These are phyloP conservation scores for Cardamine chenopodiifolia DNA, from an alignment of 345 rosid species.

Conservation along the genomic window DNA sequence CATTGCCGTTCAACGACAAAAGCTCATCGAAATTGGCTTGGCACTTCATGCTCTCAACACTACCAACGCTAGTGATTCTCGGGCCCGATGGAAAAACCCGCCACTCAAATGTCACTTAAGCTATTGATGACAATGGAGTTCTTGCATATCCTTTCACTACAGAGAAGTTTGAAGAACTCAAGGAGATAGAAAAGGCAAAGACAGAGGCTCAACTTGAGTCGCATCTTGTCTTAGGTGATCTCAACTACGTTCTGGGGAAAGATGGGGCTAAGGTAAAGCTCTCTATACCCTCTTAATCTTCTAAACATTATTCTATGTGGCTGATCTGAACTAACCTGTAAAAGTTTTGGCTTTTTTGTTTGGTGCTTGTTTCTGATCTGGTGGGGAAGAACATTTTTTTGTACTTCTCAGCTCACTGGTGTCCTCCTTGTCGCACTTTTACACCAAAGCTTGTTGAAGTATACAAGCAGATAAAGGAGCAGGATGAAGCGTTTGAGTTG, in stretches of 20 bases:
- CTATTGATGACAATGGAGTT: constrained; percentile 61
- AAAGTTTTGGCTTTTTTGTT: constrained; percentile 15
- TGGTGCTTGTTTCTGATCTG: constrained; percentile 61
- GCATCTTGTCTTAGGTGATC: constrained; percentile 59
- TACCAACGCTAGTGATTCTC: constrained; percentile 67
- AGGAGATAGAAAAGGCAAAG: constrained; percentile 55
- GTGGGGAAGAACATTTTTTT: constrained; percentile 69
- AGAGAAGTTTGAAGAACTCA: constrained; percentile 63
- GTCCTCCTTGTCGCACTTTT: constrained; percentile 64
- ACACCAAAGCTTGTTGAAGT: constrained; percentile 61
- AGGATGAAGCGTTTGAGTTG: constrained; percentile 55
- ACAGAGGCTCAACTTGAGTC: constrained; percentile 60
- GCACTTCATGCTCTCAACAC: constrained; percentile 55
- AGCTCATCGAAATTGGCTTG: constrained; percentile 50
- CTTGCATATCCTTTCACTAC: constrained; percentile 72
- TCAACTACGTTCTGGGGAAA: constrained; percentile 60
- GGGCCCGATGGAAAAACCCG: constrained; percentile 74
- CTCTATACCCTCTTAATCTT: not conserved
- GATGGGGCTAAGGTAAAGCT: constrained; percentile 56
- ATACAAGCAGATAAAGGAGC: constrained; percentile 61
- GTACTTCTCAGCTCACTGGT: constrained; percentile 80
- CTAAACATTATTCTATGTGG: not conserved
- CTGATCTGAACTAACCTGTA: not conserved
- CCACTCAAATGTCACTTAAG: constrained; percentile 58
- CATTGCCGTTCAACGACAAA: constrained; percentile 63